Evolutionary conservation across 1,139 yeast genomes (phyloP).

Genomic region (Blastobotrys elegans): DNA sequence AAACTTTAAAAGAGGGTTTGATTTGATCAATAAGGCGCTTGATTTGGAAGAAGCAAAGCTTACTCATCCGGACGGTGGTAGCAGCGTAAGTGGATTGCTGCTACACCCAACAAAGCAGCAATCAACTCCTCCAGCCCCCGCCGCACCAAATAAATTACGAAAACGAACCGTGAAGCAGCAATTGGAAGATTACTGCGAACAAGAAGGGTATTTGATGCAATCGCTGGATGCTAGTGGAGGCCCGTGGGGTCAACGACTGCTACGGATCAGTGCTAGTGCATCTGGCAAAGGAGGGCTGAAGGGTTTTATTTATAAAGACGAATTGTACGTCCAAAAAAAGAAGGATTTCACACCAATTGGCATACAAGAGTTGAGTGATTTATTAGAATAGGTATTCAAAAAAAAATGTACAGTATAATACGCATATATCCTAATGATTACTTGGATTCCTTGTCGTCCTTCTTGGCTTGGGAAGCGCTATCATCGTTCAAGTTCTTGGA

Average conservation of each 20-base stretch:
- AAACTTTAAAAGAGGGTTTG: slow-evolving; percentile 31
- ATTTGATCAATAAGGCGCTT: slow-evolving; percentile 34
- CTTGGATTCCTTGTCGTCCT: background rate
- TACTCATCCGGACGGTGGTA: background rate
- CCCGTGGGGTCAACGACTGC: slow-evolving; percentile 35
- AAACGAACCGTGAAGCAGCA: slow-evolving; percentile 45
- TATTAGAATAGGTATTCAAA: background rate
- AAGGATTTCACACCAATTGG: slow-evolving; percentile 21
- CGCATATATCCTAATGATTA: no score
- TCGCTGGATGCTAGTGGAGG: slow-evolving; percentile 33
- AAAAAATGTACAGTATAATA: background rate
- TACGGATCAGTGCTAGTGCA: slow-evolving; percentile 33
- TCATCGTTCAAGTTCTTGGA: background rate
- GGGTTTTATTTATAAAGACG: slow-evolving; percentile 44
- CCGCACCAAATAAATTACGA: no score
- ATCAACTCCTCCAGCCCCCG: background rate
- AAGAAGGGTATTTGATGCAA: slow-evolving; percentile 35
- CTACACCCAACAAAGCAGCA: background rate
- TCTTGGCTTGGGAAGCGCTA: no score
- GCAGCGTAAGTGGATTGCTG: background rate
- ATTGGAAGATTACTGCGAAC: slow-evolving; percentile 42
- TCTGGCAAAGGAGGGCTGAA: slow-evolving; percentile 32
- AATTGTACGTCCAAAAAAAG: slow-evolving; percentile 38
- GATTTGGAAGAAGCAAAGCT: slow-evolving; percentile 22
- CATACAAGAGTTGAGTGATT: slow-evolving; percentile 25